Evolutionary conservation across 768 basidiomycete species (phyloP).

Genomic region (Naganishia antarctica): DNA sequence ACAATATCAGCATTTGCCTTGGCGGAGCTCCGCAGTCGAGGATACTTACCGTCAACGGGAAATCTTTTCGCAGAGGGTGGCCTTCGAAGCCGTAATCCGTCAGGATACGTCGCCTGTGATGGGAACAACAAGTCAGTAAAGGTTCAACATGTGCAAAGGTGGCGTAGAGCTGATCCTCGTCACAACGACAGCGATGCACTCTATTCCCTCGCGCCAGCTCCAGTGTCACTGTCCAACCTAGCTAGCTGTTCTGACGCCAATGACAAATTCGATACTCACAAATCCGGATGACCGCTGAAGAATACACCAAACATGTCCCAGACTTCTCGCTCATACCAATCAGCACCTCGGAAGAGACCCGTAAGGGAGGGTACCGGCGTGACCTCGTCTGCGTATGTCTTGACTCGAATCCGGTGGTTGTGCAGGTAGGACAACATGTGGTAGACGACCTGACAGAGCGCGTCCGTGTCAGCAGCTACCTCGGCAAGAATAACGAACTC

Average conservation of each 20-base stretch:
- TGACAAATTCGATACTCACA: constrained; percentile 58
- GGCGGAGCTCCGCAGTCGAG: constrained; percentile 61
- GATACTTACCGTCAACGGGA: constrained; percentile 79
- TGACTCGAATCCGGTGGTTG: constrained; percentile 83
- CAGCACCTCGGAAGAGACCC: constrained; percentile 78
- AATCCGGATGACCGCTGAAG: constrained; percentile 92
- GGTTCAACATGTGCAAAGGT: too few species aligned
- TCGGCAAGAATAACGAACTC: constrained; percentile 22
- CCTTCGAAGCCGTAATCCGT: constrained; percentile 99
- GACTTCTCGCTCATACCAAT: constrained; percentile 98
- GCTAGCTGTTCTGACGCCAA: too few species aligned
- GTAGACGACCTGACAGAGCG: constrained; percentile 63
- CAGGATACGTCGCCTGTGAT: constrained; percentile 69
- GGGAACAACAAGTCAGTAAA: neutral
- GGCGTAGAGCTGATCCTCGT: too few species aligned
- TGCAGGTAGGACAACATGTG: constrained; percentile 76
- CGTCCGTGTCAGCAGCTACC: constrained; percentile 2
- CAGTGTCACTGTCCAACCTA: too few species aligned
- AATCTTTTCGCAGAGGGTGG: constrained; percentile 94
- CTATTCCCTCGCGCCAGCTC: constrained; percentile 1
- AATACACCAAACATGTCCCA: constrained; percentile 98
- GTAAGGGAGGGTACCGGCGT: constrained; percentile 80
- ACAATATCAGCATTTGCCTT: too few species aligned
- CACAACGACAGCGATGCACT: too few species aligned
- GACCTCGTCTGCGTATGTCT: constrained; percentile 92